Evolutionary conservation across 1,284 basidiomycete species (phyloP).

Genomic region (Limonomyces culmigenus): DNA sequence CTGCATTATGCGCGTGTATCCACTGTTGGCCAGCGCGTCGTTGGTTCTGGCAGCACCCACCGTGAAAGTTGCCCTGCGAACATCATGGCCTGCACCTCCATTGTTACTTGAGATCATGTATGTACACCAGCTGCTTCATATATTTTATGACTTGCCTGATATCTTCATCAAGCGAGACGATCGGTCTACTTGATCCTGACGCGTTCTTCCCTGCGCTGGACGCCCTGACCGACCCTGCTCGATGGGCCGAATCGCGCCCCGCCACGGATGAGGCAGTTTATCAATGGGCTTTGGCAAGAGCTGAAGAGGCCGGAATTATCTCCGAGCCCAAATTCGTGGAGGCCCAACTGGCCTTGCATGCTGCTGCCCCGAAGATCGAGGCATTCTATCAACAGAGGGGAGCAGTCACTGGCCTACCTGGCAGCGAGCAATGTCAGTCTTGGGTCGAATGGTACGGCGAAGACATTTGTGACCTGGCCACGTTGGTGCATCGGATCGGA

Average conservation of each 20-base stretch:
- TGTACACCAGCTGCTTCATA: not conserved
- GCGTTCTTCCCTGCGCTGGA: constrained; percentile 58
- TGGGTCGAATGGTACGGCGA: constrained; percentile 86
- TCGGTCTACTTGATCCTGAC: constrained; percentile 43
- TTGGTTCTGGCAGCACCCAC: not conserved
- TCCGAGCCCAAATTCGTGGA: constrained; percentile 29
- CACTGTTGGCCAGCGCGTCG: not conserved
- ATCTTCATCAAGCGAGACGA: constrained; percentile 28
- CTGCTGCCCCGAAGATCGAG: constrained; percentile 53
- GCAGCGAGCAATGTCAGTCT: constrained; percentile 37
- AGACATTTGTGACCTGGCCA: constrained; percentile 56
- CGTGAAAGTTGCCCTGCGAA: not conserved
- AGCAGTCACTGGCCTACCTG: constrained; percentile 14
- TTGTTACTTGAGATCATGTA: constrained; percentile 1
- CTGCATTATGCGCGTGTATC: too few relatives aligned
- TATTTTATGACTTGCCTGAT: not conserved
- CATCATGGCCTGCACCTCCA: constrained; percentile 1
- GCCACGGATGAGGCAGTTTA: constrained; percentile 35
- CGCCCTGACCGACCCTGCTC: constrained; percentile 36
- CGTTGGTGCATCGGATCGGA: constrained; percentile 37
- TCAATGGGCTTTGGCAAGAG: constrained; percentile 32
- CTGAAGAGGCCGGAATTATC: constrained; percentile 27
- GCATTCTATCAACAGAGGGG: constrained; percentile 55
- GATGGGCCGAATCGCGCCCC: constrained; percentile 16
- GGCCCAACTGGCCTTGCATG: constrained; percentile 46